Conservation (phyloP, 257 asterid genomes). For the Nicotiana undulata region DNA sequence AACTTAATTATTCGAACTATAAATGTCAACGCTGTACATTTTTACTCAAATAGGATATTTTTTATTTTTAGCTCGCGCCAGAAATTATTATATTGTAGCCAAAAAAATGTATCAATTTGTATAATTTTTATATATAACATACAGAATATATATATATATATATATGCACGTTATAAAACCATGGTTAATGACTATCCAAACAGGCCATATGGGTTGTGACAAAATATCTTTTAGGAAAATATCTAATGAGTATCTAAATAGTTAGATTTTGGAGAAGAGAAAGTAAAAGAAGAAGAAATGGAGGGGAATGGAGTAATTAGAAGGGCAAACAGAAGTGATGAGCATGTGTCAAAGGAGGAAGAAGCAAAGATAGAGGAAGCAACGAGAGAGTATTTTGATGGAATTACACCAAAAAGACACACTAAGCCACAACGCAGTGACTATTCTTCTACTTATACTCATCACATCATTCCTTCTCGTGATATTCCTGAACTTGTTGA, state of each 20-base stretch:
- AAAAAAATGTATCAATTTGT: too few relatives aligned
- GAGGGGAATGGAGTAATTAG: not conserved
- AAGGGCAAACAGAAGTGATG: constrained; percentile 73
- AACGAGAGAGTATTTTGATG: constrained; percentile 62
- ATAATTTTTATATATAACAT: too few relatives aligned
- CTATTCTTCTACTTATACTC: constrained; percentile 45
- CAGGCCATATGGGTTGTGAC: not conserved
- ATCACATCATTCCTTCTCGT: constrained; percentile 20
- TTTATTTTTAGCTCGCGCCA: too few relatives aligned
- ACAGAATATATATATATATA: too few relatives aligned
- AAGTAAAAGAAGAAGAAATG: not conserved
- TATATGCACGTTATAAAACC: too few relatives aligned
- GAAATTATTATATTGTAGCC: too few relatives aligned
- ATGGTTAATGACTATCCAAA: too few relatives aligned
- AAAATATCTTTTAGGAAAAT: not conserved
- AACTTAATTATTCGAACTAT: too few relatives aligned
- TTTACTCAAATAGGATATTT: not conserved
- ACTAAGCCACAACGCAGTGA: constrained; percentile 93
- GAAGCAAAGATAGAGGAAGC: constrained; percentile 56
- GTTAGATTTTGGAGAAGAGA: not conserved
- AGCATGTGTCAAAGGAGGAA: constrained; percentile 49
- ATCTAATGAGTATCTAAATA: not conserved
- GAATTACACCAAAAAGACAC: constrained; percentile 73
- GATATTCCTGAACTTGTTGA: constrained; percentile 46
- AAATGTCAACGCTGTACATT: not conserved